These are phyloP conservation scores for Lagenidium giganteum DNA, from an alignment of 352 stramenopile genomes.

Conservation along the genomic window DNA sequence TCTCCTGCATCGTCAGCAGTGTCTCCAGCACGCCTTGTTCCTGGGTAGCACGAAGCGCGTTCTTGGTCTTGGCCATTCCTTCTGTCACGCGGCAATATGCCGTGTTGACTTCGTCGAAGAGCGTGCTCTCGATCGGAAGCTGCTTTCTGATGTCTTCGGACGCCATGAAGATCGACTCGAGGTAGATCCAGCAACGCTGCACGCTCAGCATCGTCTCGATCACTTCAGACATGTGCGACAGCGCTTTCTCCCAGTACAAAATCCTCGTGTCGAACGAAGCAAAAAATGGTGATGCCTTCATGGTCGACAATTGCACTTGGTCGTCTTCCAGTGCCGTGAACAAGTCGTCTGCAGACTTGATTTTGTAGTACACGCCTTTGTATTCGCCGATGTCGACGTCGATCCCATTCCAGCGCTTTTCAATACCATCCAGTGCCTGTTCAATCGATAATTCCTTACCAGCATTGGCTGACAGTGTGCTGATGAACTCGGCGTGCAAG, in stretches of 20 bases:
- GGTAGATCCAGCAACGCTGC: slow-evolving; percentile 91
- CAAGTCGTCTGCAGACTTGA: slow-evolving; percentile 79
- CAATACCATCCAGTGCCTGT: slow-evolving; percentile 69
- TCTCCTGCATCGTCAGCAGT: slow-evolving; percentile 62
- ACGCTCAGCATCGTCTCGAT: slow-evolving; percentile 83
- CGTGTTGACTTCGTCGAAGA: slow-evolving; percentile 78
- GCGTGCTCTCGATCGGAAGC: slow-evolving; percentile 69
- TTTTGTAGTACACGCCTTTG: slow-evolving; percentile 89
- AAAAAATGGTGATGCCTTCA: slow-evolving; percentile 91
- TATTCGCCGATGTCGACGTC: slow-evolving; percentile 87
- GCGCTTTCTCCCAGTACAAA: slow-evolving; percentile 73
- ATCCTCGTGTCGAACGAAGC: slow-evolving; percentile 80
- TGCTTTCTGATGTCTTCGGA: slow-evolving; percentile 91
- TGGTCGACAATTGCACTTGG: slow-evolving; percentile 83
- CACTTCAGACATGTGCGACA: slow-evolving; percentile 82
- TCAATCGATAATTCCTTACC: slow-evolving; percentile 90
- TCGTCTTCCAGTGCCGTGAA: slow-evolving; percentile 87
- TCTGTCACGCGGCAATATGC: slow-evolving; percentile 58
- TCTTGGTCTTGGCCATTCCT: slow-evolving; percentile 57
- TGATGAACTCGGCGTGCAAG: slow-evolving; percentile 82
- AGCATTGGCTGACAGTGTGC: slow-evolving; percentile 78
- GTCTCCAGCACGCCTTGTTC: slow-evolving; percentile 39
- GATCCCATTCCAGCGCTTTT: slow-evolving; percentile 69
- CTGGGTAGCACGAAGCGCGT: slow-evolving; percentile 53
- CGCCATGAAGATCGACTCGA: slow-evolving; percentile 92